Percentiles rank a stretch among this genome's conserved stretches.
These are phyloP conservation scores for Petrea volubilis DNA, from an alignment of 257 asterid species.

Conservation along the genomic window DNA sequence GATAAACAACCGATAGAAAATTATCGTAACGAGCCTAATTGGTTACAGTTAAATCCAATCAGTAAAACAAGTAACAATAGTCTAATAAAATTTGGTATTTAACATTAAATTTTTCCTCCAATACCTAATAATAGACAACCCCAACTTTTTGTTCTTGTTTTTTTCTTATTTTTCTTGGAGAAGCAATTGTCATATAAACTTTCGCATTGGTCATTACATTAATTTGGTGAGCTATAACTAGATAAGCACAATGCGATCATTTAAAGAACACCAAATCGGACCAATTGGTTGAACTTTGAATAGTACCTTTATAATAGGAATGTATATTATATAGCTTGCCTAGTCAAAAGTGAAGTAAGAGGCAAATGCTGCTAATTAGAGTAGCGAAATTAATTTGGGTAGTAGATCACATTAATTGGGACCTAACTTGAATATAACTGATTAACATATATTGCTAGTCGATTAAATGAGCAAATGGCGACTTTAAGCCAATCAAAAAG, in stretches of 20 bases:
- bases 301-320: not conserved
- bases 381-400: not conserved
- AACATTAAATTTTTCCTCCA: too few species aligned
- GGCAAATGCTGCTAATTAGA: not conserved
- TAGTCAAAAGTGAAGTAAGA: not conserved
- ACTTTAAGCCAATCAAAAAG: too few species aligned
- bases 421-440: not conserved
- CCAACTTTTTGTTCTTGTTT: too few species aligned
- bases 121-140: too few species aligned
- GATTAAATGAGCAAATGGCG: too few species aligned
- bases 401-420: not conserved
- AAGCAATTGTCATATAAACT: too few species aligned
- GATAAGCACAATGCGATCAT: not conserved
- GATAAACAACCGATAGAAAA: too few species aligned
- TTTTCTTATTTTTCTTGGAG: too few species aligned
- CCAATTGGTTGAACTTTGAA: not conserved
- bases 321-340: not conserved
- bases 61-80: too few species aligned
- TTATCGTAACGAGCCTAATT: too few species aligned
- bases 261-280: slow-evolving; percentile 12
- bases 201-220: not conserved
- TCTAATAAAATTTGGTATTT: too few species aligned
- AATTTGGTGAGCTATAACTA: not conserved
- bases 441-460: not conserved
- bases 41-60: too few species aligned